Percentiles rank a stretch among this genome's conserved stretches.
These are phyloP conservation scores for Globisporangium orthogonon DNA, from an alignment of 352 stramenopile genomes.

Conservation along the genomic window DNA sequence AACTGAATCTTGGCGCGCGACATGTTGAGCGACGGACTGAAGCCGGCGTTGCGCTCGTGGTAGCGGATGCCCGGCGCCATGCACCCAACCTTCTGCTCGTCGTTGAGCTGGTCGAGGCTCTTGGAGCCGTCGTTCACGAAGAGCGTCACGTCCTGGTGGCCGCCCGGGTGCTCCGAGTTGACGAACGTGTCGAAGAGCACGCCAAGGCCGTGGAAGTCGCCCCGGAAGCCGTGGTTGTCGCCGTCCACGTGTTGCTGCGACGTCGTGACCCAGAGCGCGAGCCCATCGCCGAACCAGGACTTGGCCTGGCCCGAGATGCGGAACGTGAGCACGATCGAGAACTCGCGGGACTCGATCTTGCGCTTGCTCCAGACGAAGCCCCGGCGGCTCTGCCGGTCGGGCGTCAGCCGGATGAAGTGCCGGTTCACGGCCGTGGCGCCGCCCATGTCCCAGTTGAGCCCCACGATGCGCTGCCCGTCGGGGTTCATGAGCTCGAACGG, in stretches of 20 bases:
- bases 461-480: conserved; percentile 49
- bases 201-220: conserved; percentile 61
- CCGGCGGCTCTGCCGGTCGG: conserved; percentile 72
- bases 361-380: conserved; percentile 72
- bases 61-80: conserved; percentile 74
- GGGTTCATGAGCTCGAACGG: conserved; percentile 69
- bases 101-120: conserved; percentile 70
- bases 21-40: conserved; percentile 74
- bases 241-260: conserved; percentile 41
- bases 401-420: conserved; percentile 78
- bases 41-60: conserved; percentile 74
- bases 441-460: conserved; percentile 50
- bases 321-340: conserved; percentile 76
- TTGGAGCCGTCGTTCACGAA: conserved; percentile 76
- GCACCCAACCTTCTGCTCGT: conserved; percentile 63
- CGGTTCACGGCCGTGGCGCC: conserved; percentile 64
- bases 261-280: conserved; percentile 78
- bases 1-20: conserved; percentile 77
- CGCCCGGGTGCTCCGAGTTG: conserved; percentile 68
- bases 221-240: conserved; percentile 79
- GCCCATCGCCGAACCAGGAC: conserved; percentile 69
- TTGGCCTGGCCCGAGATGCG: conserved; percentile 77
- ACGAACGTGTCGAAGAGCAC: conserved; percentile 85
- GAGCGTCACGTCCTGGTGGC: conserved; percentile 82
- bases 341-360: conserved; percentile 50